Evolutionary conservation across 1,284 basidiomycete genomes (phyloP).

Genomic region (Ceratobasidium papillatum): DNA sequence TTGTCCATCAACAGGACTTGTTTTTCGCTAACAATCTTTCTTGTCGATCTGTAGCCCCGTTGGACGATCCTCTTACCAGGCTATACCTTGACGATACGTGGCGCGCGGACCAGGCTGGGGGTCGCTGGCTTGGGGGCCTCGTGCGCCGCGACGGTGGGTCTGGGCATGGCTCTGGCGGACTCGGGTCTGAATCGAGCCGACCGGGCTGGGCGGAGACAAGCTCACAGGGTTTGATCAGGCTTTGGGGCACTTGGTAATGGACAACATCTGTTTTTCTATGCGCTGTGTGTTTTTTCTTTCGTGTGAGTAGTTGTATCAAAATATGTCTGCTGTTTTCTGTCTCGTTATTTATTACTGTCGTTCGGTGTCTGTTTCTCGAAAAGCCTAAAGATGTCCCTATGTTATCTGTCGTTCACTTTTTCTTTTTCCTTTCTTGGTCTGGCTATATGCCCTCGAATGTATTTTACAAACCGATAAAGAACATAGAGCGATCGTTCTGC

Average conservation of each 20-base stretch:
- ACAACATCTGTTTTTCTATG: not conserved
- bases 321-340: not conserved
- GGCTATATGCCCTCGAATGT: slow-evolving; percentile 9
- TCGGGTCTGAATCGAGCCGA: slow-evolving; percentile 25
- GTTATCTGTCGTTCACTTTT: not conserved
- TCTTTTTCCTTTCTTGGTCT: not conserved
- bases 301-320: not conserved
- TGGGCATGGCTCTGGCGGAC: slow-evolving; percentile 37
- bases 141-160: slow-evolving; percentile 40
- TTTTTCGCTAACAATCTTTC: slow-evolving; percentile 18
- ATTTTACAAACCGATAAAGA: slow-evolving; percentile 19
- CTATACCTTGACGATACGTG: slow-evolving; percentile 38
- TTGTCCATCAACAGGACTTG: not conserved
- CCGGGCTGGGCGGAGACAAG: slow-evolving; percentile 37
- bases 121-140: slow-evolving; percentile 39
- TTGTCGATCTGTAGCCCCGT: slow-evolving; percentile 8
- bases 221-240: slow-evolving; percentile 35
- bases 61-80: slow-evolving; percentile 41
- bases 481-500: not conserved
- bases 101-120: slow-evolving; percentile 32
- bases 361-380: not conserved
- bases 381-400: not conserved
- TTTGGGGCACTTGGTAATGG: slow-evolving; percentile 35
- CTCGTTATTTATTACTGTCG: slow-evolving; percentile 4
- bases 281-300: not conserved